Evolutionary conservation across 2,329 filamentous ascomycete genomes (phyloP).

Genomic region (Cryphonectria naterciae): DNA sequence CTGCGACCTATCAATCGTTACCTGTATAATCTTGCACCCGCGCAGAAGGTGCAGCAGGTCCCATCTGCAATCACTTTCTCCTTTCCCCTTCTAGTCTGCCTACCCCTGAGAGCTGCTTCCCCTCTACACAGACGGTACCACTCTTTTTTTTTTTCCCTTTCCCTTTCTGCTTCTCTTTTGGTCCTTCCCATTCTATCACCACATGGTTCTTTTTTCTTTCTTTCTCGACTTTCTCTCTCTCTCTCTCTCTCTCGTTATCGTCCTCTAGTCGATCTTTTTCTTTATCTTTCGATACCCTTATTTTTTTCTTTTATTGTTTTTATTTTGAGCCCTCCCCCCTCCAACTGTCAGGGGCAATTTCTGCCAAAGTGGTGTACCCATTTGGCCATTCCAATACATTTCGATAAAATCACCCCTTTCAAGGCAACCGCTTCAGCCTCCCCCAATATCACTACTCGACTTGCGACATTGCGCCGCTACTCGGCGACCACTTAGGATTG

Average conservation of each 20-base stretch:
- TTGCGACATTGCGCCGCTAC: slow-evolving; percentile 8
- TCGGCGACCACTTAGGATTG: slow-evolving; percentile 5
- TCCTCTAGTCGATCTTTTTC: slow-evolving; percentile 10
- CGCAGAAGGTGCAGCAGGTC: slow-evolving; percentile 2
- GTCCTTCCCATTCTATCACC: slow-evolving; percentile 11
- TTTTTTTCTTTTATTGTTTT: neutral
- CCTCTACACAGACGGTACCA: neutral
- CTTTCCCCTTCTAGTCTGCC: slow-evolving; percentile 20
- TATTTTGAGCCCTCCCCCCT: neutral
- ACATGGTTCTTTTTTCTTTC: neutral
- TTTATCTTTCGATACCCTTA: slow-evolving; percentile 16
- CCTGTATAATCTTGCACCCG: slow-evolving; percentile 22
- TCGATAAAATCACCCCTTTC: slow-evolving; percentile 3
- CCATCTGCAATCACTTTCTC: slow-evolving; percentile 4
- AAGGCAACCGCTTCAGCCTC: slow-evolving; percentile 19
- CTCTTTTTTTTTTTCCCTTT: slow-evolving; percentile 12
- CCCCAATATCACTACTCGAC: slow-evolving; percentile 18
- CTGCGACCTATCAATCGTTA: slow-evolving; percentile 23
- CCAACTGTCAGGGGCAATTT: neutral
- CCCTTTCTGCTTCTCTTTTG: neutral
- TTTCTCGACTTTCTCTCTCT: slow-evolving; percentile 3
- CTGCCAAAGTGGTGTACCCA: neutral
- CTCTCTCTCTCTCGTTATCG: slow-evolving; percentile 5
- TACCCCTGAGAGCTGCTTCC: slow-evolving; percentile 29
- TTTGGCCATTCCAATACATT: slow-evolving; percentile 1